phyloP scores from a whole-genome alignment of 148 eudicot species.

The Rhododendron ovatum region DNA sequence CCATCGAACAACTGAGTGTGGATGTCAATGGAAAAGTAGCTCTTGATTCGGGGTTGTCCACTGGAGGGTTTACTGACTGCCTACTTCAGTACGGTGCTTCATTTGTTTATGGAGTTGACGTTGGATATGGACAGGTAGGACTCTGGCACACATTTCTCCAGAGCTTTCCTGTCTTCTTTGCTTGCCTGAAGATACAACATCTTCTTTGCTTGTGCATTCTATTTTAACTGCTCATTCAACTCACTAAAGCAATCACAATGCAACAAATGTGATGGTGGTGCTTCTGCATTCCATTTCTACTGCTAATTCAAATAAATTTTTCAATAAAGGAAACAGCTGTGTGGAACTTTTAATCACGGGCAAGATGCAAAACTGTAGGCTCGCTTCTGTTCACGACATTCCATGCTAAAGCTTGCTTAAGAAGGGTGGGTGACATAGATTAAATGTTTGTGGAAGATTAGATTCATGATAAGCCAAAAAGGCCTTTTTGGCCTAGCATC shows the following conservation, averaged over 20 bases:
- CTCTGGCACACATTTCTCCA: neutral
- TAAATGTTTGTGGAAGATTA: neutral
- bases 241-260: neutral
- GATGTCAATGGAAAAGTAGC: conserved; percentile 89
- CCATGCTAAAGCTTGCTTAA: neutral
- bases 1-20: conserved; percentile 76
- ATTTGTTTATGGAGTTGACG: conserved; percentile 91
- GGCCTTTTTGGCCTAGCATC: neutral
- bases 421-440: neutral
- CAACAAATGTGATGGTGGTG: neutral
- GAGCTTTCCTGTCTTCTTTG: neutral
- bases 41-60: conserved; percentile 94
- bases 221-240: neutral
- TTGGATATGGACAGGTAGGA: conserved; percentile 93
- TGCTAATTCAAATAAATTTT: neutral
- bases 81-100: conserved; percentile 90
- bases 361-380: neutral
- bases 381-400: neutral
- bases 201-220: neutral
- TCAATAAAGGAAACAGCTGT: neutral
- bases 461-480: neutral
- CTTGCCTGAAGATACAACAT: neutral
- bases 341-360: neutral
- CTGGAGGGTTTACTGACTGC: conserved; percentile 99
- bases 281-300: neutral